These are phyloP conservation scores for Rhodotorula sp. DNA, from an alignment of 1,284 basidiomycete species.

Conservation along the genomic window DNA sequence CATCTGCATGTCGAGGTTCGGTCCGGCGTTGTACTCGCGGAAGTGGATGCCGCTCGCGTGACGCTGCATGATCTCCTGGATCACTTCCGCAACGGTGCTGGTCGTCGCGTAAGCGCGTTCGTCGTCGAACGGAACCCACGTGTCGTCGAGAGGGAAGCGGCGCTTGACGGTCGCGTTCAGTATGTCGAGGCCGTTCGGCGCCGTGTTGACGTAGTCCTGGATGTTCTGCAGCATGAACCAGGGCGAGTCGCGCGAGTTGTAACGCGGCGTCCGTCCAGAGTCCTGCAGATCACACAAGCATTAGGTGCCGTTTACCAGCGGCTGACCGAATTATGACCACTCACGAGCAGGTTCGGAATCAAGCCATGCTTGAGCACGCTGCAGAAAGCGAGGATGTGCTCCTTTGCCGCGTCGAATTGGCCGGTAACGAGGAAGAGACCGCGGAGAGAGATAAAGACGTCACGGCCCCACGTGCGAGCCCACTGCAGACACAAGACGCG, in stretches of 20 bases:
- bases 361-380: slow-evolving; percentile 53
- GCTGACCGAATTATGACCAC: background rate
- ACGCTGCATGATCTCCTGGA: slow-evolving; percentile 93
- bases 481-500: slow-evolving; percentile 53
- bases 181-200: slow-evolving; percentile 78
- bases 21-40: slow-evolving; percentile 93
- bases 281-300: slow-evolving; percentile 18
- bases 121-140: slow-evolving; percentile 91
- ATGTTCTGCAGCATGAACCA: slow-evolving; percentile 99
- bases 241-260: slow-evolving; percentile 87
- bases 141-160: slow-evolving; percentile 89
- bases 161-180: slow-evolving; percentile 80
- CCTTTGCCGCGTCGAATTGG: slow-evolving; percentile 76
- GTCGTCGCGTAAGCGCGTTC: slow-evolving; percentile 75
- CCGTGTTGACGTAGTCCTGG: slow-evolving; percentile 84
- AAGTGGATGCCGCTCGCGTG: slow-evolving; percentile 92
- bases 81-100: slow-evolving; percentile 82
- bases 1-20: slow-evolving; percentile 96
- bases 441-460: slow-evolving; percentile 81
- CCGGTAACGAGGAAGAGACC: slow-evolving; percentile 91
- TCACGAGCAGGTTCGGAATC: slow-evolving; percentile 90
- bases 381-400: slow-evolving; percentile 71
- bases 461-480: slow-evolving; percentile 96
- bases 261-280: slow-evolving; percentile 54
- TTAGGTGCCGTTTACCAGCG: background rate